Evolutionary conservation across 331 rosid species (phyloP), one percentile per base, ranked within the genome.

Genomic region (Pyrus hybrid): DNA sequence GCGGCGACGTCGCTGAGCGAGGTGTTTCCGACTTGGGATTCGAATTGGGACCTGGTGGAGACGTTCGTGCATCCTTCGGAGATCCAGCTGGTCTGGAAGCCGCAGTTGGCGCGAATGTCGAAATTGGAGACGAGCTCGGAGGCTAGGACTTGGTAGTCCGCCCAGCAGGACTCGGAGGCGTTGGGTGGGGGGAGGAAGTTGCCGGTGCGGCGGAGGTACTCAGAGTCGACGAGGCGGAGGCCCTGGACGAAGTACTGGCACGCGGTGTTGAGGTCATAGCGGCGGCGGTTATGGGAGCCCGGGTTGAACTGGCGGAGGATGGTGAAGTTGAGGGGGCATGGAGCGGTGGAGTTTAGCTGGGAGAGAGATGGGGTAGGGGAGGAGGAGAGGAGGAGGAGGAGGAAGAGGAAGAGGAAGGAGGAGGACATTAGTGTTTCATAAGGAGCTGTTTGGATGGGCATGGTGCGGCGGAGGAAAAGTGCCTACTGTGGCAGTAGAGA

Each of bases 311-410:
- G 78, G 63, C 77, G 79, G 16, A 93, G 91, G 80, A 93, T 11
- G 28, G 86, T 70, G 91, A 91, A 89, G 85, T 91, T 79, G 51
- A 93, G 89, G 9, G 98, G 98, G 79, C 97, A 93, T 0, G 84
- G 5, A 13, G 62, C 85, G 83, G 80, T 61, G 82, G 7, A 68
- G 76, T 78, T 87, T 49, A 45, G 62, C 68, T 79, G 82, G 33
- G 85, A 76, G 64, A 69, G 11, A 11, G 83, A 11, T 10, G 67
- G n/a, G 5, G 32, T 9, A 0, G 84, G 71, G 26, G 49, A 64
- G 17, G 17, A n/a, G 25, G 70, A 63, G 12, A 65, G 53, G 12
- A 75, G 69, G 1, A 74, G 35, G 13, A 37, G 13, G 28, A 26
- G 28, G 51, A 67, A 17, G 70, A 80, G 14, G 68, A 53, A 47